Conservation (phyloP, 177 flowering plant species). For the Vitis hybrid region DNA sequence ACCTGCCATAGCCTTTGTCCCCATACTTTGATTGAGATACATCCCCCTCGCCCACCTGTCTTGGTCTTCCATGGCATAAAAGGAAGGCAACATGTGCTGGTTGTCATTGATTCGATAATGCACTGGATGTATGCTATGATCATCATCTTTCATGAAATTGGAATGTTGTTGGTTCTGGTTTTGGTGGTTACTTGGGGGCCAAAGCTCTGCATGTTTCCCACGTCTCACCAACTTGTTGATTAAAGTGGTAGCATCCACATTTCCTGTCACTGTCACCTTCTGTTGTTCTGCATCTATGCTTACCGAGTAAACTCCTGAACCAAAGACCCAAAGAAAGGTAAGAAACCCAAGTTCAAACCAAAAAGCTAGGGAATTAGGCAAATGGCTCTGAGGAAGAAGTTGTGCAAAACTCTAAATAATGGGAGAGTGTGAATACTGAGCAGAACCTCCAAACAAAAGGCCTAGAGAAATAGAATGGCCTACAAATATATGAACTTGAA, state of each 20-base stretch:
- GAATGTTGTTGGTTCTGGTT: conserved; percentile 6
- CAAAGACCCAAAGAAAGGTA: background rate
- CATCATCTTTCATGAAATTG: background rate
- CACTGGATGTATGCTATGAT: conserved; percentile 5
- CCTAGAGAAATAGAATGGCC: background rate
- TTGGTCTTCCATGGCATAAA: conserved; percentile 3
- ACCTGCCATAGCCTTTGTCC: background rate
- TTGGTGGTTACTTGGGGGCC: conserved; percentile 13
- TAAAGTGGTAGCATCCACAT: conserved; percentile 26
- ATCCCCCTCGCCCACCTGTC: conserved; percentile 1
- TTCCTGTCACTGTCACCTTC: conserved; percentile 33
- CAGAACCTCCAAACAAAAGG: background rate
- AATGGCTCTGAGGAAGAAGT: too few species aligned
- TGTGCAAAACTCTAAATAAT: too few species aligned
- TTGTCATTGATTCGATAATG: conserved; percentile 2
- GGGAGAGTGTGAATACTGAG: too few species aligned
- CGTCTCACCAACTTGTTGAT: conserved; percentile 28
- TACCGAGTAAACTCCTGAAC: conserved; percentile 37
- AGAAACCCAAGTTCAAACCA: background rate
- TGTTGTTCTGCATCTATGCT: conserved; percentile 32
- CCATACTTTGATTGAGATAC: conserved; percentile 7
- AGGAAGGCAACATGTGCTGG: background rate
- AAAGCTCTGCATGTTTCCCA: conserved; percentile 41
- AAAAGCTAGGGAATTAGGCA: background rate
- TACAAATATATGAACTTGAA: background rate